Percentiles rank a stretch among this genome's conserved stretches.
phyloP scores from a whole-genome alignment of 768 basidiomycete genomes.

The Lentinula guzmanii region DNA sequence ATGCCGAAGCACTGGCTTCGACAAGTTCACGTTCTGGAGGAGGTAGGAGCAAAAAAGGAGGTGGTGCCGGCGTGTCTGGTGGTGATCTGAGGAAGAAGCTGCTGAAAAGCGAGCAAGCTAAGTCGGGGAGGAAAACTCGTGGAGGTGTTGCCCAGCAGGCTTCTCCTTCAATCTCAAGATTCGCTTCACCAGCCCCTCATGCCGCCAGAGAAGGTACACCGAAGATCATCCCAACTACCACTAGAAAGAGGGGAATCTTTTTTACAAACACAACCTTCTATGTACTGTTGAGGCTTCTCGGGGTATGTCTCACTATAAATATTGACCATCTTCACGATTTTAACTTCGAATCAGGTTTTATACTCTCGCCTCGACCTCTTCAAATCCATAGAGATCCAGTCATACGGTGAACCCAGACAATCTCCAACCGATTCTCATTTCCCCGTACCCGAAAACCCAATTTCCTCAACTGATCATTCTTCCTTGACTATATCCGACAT shows the following conservation, averaged over 20 bases:
- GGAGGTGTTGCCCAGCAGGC: constrained; percentile 35
- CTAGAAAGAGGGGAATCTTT: constrained; percentile 55
- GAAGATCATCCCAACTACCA: constrained; percentile 6
- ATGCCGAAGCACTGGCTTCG: constrained; percentile 24
- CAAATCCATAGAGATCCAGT: constrained; percentile 50
- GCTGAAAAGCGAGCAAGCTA: constrained; percentile 78
- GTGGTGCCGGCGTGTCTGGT: constrained; percentile 22
- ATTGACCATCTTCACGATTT: background rate
- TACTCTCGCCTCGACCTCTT: constrained; percentile 78
- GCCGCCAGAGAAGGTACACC: constrained; percentile 24
- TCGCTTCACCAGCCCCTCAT: constrained; percentile 53
- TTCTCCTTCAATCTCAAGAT: constrained; percentile 50
- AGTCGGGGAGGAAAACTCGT: constrained; percentile 56
- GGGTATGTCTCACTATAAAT: constrained; percentile 47
- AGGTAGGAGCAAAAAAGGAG: constrained; percentile 20
- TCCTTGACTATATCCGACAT: background rate
- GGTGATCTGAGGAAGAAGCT: constrained; percentile 76
- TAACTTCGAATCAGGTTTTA: constrained; percentile 48
- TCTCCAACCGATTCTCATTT: constrained; percentile 19
- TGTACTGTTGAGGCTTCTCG: constrained; percentile 73
- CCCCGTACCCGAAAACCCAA: constrained; percentile 9
- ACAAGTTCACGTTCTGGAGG: constrained; percentile 33
- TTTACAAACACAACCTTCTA: constrained; percentile 91
- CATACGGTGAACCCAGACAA: constrained; percentile 26
- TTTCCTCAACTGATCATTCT: background rate